Base-by-base conservation (phyloP, 352 stramenopile genomes). In the Globisporangium radiosum region DNA sequence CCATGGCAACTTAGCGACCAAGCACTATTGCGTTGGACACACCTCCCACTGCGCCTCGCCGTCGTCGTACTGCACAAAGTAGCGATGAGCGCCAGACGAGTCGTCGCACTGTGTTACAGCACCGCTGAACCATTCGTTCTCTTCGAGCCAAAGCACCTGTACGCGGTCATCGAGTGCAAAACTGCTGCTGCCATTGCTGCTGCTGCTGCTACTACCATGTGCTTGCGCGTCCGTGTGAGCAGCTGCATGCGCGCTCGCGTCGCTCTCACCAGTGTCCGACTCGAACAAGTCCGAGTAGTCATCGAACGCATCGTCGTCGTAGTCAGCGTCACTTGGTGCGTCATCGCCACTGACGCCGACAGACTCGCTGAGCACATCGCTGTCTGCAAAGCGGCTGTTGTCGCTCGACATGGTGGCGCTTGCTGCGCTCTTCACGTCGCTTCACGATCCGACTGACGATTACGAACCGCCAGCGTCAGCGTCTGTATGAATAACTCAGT, bases 201-300 rank as follows among this genome's bases (percentile, higher is more conserved):
- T 4, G 40, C 15, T 4, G 2, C 39, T 7, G 37, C 14, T 44
- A 33, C 17, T 25, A 33, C 25, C 25, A 33, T 33, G 25, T 33
- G 25, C 25, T 33, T 33, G 25, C 25, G 25, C 25, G 25, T 33
- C 25, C 25, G 25, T 33, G 25, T 33, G 25, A 33, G 25, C 25
- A 33, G 37, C 15, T 36, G 50, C 11, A 38, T 57, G 15, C 38
- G 42, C 15, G 13, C 37, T 5, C 10, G 14, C 19, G 25, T 47
- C 52, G 6, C 66, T 62, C 25, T 33, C 25, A 7, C 17, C 36
- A 1, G 15, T 47, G 7, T 15, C 37, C 1, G 42, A 64, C 60
- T 87, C 75, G 38, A 85, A 85, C 36, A 70, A 68, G 48, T 81
- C 71, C 39, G 75, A 82, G 61, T 87, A 87, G 5, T 70, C 63